Base-by-base conservation (phyloP, 306 rosid species). In the Luffa acutangula region DNA sequence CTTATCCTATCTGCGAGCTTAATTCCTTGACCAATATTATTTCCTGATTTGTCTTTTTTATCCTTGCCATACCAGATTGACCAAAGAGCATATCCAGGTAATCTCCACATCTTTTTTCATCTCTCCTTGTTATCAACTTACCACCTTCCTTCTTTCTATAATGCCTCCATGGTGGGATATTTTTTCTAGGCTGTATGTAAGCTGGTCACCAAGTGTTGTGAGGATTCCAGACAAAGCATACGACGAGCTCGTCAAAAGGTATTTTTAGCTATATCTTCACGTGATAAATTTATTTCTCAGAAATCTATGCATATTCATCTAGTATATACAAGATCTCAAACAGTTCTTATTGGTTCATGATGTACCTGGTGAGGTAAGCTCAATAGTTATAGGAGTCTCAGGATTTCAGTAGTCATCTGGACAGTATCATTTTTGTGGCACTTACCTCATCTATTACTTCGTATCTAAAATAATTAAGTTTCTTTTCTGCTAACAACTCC, bases 231-330 rank as follows among this genome's bases (percentile, higher is more conserved):
- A 11, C 97, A 87, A 87, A 95, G 97, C 74, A 88, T 93, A 80
- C 84, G 99, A 87, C 86, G 96, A 84, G 96, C 92, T 76, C 87
- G 99, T 57, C 99, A 95, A 86, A 93, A 88, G 99, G 99, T 95
- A 77, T 72, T 25, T 63, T 63, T 36, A 79, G 52, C 74, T 74
- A 52, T 77, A 72, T 52, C 71, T 60, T 75, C 81, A 8, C 14
- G 0, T 37, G 3, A 2, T 33, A 13, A 5, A 10, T 1, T 53
- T 65, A 4, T 12, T 21, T 51, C 54, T 31, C 73, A 41, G 49
- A 21, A 57, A 36, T 12, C 8, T 56, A 6, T 12, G 3, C 45
- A 43, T 17, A 31, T 37, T 62, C 37, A 79, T 69, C 9, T 20
- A 51, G 58, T 7, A 21, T 34, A 4, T n/a, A 15, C 42, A n/a